Evolutionary conservation across 78 protist species (phyloP), one percentile per base, ranked within the genome.

Genomic region (Dictyostelium capitatum): DNA sequence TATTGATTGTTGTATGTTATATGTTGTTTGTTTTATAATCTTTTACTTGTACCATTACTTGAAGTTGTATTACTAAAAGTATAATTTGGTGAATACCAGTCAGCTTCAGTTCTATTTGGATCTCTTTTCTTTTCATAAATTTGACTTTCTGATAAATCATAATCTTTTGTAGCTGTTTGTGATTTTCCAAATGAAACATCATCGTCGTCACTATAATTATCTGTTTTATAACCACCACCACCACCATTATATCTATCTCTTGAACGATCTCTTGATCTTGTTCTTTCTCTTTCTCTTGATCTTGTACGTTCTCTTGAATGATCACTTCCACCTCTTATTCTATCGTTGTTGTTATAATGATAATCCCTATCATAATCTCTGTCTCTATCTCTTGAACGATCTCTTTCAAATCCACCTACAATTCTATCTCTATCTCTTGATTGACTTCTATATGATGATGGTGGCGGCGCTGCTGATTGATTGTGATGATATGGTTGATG

Each of bases 51-150:
- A 37, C 2, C 2, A 37, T 37, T 37, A 37, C 43, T 37, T n/a
- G n/a, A 37, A 37, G 43, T 37, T 37, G 43, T 62, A 62, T 62
- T 62, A 62, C 70, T 67, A 67, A 67, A 67, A 17, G 75, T 67
- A 67, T 67, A 67, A 32, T 67, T 67, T 11, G 75, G 75, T 4
- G 75, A 67, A 32, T 67, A 67, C 75, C 75, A 67, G 15, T 67
- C 75, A 67, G 75, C 28, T 17, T 67, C 75, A 2, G 43, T 37
- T 37, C 43, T 37, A 37, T 2, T 37, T 37, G 43, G 43, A 37
- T 37, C 43, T 67, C 30, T 67, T 41, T 67, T 67, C 43, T 72
- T 72, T 32, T 32, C 75, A 67, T 67, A 17, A 51, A 14, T 14
- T 32, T 32, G 48, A 12, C 30, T 25, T 12, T 72, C 50, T 20